Evolutionary conservation across 106 monocot genomes (phyloP).

Genomic region (Allium sativum): DNA sequence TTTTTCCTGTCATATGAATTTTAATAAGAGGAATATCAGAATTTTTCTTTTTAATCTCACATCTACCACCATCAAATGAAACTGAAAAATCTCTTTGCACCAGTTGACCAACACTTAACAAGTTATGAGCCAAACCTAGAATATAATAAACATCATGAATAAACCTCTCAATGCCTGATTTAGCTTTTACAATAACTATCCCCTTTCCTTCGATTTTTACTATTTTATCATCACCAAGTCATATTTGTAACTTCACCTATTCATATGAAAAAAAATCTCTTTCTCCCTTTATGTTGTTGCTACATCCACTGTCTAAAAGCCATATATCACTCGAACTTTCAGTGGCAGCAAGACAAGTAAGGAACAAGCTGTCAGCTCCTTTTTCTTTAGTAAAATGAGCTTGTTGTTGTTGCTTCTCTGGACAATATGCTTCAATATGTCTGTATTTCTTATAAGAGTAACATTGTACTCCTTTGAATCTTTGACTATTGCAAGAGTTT

Average conservation of each 20-base stretch:
- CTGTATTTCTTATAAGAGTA: too few relatives aligned
- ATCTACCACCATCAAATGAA: background rate
- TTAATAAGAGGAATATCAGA: background rate
- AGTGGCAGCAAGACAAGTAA: constrained; percentile 1
- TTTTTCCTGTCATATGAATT: background rate
- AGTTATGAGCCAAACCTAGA: background rate
- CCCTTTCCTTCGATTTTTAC: constrained; percentile 7
- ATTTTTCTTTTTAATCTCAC: background rate
- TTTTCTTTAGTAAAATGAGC: too few relatives aligned
- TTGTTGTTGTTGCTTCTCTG: too few relatives aligned
- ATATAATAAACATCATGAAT: constrained; percentile 7
- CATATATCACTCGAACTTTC: constrained; percentile 5
- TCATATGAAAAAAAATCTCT: constrained; percentile 5
- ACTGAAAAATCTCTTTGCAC: constrained; percentile 4
- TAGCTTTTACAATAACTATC: background rate
- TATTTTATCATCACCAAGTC: constrained; percentile 8
- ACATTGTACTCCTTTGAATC: too few relatives aligned
- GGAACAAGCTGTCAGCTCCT: background rate
- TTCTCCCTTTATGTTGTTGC: background rate
- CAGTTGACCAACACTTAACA: constrained; percentile 6
- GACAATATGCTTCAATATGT: too few relatives aligned
- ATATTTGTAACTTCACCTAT: constrained; percentile 4
- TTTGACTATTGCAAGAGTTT: too few relatives aligned
- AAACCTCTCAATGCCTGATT: constrained; percentile 7
- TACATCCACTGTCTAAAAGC: constrained; percentile 7